These are phyloP conservation scores for Talaromyces piceae DNA, from an alignment of 2,329 filamentous ascomycete species.

Conservation along the genomic window DNA sequence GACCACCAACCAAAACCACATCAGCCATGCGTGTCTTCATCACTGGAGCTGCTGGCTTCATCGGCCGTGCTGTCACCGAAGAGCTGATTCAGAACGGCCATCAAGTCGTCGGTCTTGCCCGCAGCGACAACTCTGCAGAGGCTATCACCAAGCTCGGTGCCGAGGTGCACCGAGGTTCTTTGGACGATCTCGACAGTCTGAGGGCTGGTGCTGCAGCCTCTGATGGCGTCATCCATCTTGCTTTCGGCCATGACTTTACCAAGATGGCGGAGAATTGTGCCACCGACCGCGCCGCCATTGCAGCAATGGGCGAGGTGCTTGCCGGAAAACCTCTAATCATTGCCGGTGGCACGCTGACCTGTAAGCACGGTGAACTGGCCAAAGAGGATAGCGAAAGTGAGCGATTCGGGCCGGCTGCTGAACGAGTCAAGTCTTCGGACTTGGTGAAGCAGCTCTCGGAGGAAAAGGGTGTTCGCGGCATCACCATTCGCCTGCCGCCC, in stretches of 20 bases:
- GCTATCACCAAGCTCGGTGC: constrained; percentile 26
- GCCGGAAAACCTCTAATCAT: constrained; percentile 30
- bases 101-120: constrained; percentile 36
- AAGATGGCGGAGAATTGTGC: constrained; percentile 21
- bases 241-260: constrained; percentile 37
- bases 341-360: constrained; percentile 29
- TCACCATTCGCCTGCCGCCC: constrained; percentile 34
- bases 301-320: constrained; percentile 28
- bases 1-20: background rate
- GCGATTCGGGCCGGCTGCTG: constrained; percentile 12
- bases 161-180: constrained; percentile 25
- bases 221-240: constrained; percentile 37
- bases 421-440: constrained; percentile 16
- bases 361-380: constrained; percentile 19
- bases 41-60: constrained; percentile 40
- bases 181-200: constrained; percentile 30
- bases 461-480: constrained; percentile 24
- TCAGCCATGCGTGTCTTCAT: constrained; percentile 25
- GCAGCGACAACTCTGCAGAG: constrained; percentile 24
- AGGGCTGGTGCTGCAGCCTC: constrained; percentile 22
- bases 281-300: constrained; percentile 29
- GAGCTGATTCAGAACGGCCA: constrained; percentile 35
- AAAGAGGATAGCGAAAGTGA: constrained; percentile 23
- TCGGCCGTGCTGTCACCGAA: constrained; percentile 33
- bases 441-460: constrained; percentile 18